A percentile compares a stretch with the other conserved stretches of the same genome.
These are phyloP conservation scores for Yamadazyma diddensiae DNA, from an alignment of 1,139 yeast species.

Conservation along the genomic window DNA sequence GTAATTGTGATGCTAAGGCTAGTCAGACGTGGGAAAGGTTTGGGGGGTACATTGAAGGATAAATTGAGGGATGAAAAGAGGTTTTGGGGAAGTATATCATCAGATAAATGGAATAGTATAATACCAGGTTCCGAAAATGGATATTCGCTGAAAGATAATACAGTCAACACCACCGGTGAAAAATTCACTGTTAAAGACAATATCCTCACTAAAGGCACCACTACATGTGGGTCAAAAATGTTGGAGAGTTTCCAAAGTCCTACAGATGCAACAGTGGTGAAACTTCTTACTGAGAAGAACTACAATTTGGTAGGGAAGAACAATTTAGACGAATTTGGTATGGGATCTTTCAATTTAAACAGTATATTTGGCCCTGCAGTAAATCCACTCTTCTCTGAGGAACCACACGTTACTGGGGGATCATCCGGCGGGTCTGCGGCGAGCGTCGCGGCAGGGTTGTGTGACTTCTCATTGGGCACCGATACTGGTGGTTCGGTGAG, in stretches of 20 bases:
- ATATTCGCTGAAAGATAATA: too few species aligned
- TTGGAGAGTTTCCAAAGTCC: conserved; percentile 66
- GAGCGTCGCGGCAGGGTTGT: conserved; percentile 69
- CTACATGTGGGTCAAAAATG: conserved; percentile 75
- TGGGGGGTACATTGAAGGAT: too few species aligned
- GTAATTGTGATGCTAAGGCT: too few species aligned
- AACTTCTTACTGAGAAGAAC: conserved; percentile 51
- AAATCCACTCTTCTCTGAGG: conserved; percentile 57
- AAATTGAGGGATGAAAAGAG: too few species aligned
- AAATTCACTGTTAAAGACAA: conserved; percentile 59
- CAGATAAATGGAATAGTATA: conserved; percentile 5
- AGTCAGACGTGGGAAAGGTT: too few species aligned
- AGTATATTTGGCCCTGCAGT: conserved; percentile 61
- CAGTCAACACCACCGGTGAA: neutral
- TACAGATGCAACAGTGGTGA: conserved; percentile 72
- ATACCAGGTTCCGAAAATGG: neutral
- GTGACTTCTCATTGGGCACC: conserved; percentile 75
- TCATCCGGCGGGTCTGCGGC: conserved; percentile 98
- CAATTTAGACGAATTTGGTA: conserved; percentile 97
- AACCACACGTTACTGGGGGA: conserved; percentile 67
- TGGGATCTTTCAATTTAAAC: conserved; percentile 75
- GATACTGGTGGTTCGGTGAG: conserved; percentile 98
- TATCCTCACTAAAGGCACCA: conserved; percentile 60
- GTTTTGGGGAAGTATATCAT: too few species aligned
- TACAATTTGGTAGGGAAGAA: conserved; percentile 70